Base-by-base conservation (phyloP, 257 asterid genomes). In the Salvia splendens region DNA sequence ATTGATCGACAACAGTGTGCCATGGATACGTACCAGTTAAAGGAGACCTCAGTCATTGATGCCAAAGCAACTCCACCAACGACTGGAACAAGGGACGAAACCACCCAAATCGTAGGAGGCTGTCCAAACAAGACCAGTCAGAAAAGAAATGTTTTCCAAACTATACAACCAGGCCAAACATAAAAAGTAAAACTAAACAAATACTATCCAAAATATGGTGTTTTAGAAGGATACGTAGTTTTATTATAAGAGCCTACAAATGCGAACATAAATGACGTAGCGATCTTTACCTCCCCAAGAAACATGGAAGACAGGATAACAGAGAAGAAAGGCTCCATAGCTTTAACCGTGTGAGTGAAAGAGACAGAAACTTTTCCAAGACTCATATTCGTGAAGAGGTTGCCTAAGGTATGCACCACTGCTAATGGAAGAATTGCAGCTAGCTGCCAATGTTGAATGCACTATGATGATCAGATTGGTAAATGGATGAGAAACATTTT, bases 1-100 rank as follows among this genome's bases (percentile, higher is more conserved):
- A 75, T 72, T 33, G 61, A 42, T 5, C 5, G 20, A 16, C 32
- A 71, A 20, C 59, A 68, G 65, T 11, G 12, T 55, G 70, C 49
- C 69, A 46, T 68, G 50, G 32, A 55, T 59, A 38, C 78, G 65
- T 80, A 88, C 97, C 99, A 94, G 69, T 93, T 88, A 65, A 93
- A 90, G 43, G 97, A 88, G 57, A 82, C 89, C 83, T 92, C 99
- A 42, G 97, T 88, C 79, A 93, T 62, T 12, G 99, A 93, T 20
- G 97, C 97, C 82, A 90, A 80, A 71, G 77, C 94, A 12, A 93
- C 99, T 73, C 99, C 97, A 77, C 97, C 99, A 67, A 85, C 96
- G 16, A 93, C 80, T 32, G 97, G 99, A 36, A 93, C 4, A 75
- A 93, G 96, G 41, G 99, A 93, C n/a, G 92, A 75, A 60, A 90